Evolutionary conservation across 352 stramenopile genomes (phyloP).

Genomic region (Globisporangium uncinulatum): DNA sequence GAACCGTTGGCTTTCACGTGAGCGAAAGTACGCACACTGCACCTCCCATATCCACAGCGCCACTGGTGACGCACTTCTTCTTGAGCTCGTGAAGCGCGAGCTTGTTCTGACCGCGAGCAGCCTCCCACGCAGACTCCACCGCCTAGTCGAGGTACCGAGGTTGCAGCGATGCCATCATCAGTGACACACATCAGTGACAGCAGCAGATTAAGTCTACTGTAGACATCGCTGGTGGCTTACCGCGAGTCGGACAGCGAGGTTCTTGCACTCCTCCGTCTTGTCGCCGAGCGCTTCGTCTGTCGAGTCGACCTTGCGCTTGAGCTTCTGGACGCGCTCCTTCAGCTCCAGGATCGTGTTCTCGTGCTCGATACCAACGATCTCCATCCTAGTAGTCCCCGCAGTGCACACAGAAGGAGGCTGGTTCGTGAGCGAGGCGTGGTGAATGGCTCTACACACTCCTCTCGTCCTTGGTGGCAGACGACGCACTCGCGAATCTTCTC

Average conservation of each 20-base stretch:
- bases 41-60: background rate
- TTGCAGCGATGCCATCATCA: background rate
- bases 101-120: constrained; percentile 74
- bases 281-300: constrained; percentile 42
- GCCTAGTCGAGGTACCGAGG: constrained; percentile 21
- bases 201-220: too few species aligned
- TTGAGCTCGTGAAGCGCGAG: constrained; percentile 72
- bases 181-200: constrained; percentile 7
- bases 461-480: background rate
- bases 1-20: background rate
- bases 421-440: background rate
- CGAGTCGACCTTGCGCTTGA: constrained; percentile 50
- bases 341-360: constrained; percentile 71
- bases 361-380: constrained; percentile 64
- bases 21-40: background rate
- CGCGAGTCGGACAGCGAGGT: constrained; percentile 49
- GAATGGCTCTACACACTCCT: too few species aligned
- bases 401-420: background rate
- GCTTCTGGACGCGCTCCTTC: constrained; percentile 69
- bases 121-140: constrained; percentile 75
- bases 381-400: constrained; percentile 29
- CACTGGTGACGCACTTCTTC: constrained; percentile 40
- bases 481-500: constrained; percentile 63
- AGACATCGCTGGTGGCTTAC: constrained; percentile 10
- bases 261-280: constrained; percentile 70